phyloP scores from a whole-genome alignment of 2,329 filamentous ascomycete genomes.

The Scolecobasidium constrictum region DNA sequence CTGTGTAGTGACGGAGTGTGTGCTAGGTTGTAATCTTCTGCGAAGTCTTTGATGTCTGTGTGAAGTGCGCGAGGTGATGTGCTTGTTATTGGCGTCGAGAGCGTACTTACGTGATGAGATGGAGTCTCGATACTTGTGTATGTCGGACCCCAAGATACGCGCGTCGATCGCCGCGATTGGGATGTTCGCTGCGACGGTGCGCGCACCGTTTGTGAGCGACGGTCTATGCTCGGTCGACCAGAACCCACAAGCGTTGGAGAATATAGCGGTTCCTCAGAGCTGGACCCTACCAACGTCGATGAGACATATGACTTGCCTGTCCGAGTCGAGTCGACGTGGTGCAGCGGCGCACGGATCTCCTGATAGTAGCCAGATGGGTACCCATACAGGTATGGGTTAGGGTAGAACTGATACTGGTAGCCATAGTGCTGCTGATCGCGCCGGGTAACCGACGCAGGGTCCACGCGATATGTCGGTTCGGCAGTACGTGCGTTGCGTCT shows the following conservation, averaged over 20 bases:
- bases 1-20: too few species aligned
- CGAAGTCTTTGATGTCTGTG: too few species aligned
- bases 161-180: neutral
- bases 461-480: neutral
- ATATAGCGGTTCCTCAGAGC: neutral
- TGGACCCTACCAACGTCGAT: neutral
- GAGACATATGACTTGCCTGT: neutral
- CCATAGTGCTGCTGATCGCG: too few species aligned
- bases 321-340: neutral
- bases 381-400: neutral
- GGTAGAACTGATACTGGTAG: neutral
- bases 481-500: neutral
- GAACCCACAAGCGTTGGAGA: neutral
- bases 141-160: neutral
- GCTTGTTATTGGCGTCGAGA: too few species aligned
- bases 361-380: neutral
- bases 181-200: neutral
- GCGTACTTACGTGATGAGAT: neutral
- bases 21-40: too few species aligned
- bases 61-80: too few species aligned
- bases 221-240: neutral
- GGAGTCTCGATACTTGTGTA: neutral
- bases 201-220: neutral
- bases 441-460: neutral
- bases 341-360: neutral